Evolutionary conservation across 306 rosid species (phyloP).

Genomic region (Glycine soja): DNA sequence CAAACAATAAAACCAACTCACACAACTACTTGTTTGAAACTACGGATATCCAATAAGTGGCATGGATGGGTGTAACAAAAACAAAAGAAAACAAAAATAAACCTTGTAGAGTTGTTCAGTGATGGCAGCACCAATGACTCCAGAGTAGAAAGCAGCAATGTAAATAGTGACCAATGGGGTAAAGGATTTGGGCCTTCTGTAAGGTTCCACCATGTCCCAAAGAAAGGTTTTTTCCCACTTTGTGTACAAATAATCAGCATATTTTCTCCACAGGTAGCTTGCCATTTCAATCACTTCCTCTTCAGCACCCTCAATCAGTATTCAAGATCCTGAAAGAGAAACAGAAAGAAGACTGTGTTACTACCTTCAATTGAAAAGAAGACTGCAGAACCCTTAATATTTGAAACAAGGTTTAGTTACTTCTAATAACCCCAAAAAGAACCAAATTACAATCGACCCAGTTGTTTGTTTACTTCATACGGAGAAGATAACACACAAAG

Average conservation of each 20-base stretch:
- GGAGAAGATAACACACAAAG: no score
- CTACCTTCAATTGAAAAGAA: background rate
- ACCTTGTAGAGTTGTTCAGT: slow-evolving; percentile 96
- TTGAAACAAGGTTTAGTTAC: no score
- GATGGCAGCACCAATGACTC: slow-evolving; percentile 86
- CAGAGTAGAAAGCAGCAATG: slow-evolving; percentile 82
- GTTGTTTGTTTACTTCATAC: no score
- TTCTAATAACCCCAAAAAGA: no score
- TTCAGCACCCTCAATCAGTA: no score
- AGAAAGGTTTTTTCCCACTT: slow-evolving; percentile 90
- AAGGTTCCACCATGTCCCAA: slow-evolving; percentile 92
- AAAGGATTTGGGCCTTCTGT: slow-evolving; percentile 80
- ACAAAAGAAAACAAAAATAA: background rate
- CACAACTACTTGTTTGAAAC: slow-evolving; percentile 15
- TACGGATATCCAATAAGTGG: background rate
- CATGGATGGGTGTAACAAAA: background rate
- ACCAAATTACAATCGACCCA: no score
- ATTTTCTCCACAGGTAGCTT: slow-evolving; percentile 83
- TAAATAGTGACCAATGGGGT: slow-evolving; percentile 81
- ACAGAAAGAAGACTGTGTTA: background rate
- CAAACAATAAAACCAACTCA: no score
- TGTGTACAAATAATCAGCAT: slow-evolving; percentile 79
- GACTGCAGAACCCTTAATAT: background rate
- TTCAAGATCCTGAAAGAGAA: background rate
- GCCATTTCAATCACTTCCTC: slow-evolving; percentile 70